Percentiles rank a stretch among this genome's conserved stretches.
Conservation (phyloP, 2,329 filamentous ascomycete genomes). For the Pseudocercospora fijiensis region DNA sequence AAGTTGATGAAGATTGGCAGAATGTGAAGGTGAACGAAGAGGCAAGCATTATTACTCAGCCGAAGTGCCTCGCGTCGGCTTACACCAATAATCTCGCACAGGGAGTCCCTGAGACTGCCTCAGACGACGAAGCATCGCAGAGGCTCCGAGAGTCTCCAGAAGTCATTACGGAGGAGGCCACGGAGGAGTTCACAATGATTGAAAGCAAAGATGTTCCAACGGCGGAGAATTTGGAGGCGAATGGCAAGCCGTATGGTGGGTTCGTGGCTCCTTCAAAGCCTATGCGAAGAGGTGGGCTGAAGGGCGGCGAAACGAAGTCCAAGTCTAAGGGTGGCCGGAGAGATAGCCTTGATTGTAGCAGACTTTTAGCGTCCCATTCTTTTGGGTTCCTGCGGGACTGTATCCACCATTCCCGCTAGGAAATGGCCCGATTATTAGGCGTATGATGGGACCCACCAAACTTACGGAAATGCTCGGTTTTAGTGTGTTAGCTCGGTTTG, state of each 20-base stretch:
- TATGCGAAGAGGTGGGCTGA: neutral
- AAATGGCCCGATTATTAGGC: too few species aligned
- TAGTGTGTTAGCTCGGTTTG: too few species aligned
- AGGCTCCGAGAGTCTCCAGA: neutral
- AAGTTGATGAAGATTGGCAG: neutral
- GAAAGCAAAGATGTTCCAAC: neutral
- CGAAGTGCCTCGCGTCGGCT: neutral
- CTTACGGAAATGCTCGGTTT: too few species aligned
- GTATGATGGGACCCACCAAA: too few species aligned
- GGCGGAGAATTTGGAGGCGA: neutral
- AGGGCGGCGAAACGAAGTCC: neutral
- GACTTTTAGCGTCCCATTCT: too few species aligned
- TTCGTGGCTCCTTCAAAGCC: neutral
- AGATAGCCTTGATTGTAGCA: too few species aligned
- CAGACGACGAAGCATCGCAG: neutral
- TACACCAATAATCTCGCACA: neutral
- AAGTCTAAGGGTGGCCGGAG: neutral
- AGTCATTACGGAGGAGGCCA: neutral
- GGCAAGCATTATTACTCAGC: neutral
- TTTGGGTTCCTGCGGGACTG: too few species aligned
- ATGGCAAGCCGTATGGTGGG: neutral
- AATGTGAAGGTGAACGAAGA: neutral
- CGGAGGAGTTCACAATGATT: neutral
- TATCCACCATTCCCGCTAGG: too few species aligned
- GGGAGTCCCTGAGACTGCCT: neutral